Base-by-base conservation (phyloP, 345 rosid genomes). In the Citrus australasica region DNA sequence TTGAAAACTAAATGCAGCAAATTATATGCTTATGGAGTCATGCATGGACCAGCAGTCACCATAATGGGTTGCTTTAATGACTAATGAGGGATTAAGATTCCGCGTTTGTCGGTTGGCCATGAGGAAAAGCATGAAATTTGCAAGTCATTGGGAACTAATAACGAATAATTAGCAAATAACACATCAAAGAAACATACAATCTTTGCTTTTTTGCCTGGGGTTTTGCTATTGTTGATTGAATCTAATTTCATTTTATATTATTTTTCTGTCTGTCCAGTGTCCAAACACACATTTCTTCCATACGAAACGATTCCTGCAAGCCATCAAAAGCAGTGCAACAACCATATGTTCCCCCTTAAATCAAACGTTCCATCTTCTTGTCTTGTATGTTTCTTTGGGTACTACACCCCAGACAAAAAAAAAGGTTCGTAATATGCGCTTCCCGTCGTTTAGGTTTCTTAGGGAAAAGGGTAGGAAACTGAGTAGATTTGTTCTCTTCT, bases 151-250 rank as follows among this genome's bases (percentile, higher is more conserved):
- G 27, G 13, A 30, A 46, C 38, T 30, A 59, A 69, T 79, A 24
- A 69, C 46, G 51, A 69, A 19, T 32, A 28, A 38, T 11, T 22
- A 32, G 4, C 19, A 74, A 68, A 32, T 48, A 40, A 69, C 21
- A 62, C 42, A 6, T 25, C 1, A 69, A 75, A 80, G 56, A 73
- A 63, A 67, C 76, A 53, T 73, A 75, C 71, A 69, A 30, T 53
- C 24, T 33, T 69, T 40, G 55, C 73, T 76, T 80, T 80, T 80
- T 76, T 48, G 60, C 51, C 69, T 4, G 25, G 17, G 37, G 33
- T 32, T 73, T 63, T 70, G 83, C 71, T 76, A 13, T 46, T 80
- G 67, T 51, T 55, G 71, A 77, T 80, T 79, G 62, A 35, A 56
- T 75, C 76, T 80, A 13, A 46, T 46, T 46, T 46, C 51, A 0